A percentile compares a stretch with the other conserved stretches of the same genome.
Conservation (phyloP, 768 basidiomycete species). For the Tricholoma terreum region DNA sequence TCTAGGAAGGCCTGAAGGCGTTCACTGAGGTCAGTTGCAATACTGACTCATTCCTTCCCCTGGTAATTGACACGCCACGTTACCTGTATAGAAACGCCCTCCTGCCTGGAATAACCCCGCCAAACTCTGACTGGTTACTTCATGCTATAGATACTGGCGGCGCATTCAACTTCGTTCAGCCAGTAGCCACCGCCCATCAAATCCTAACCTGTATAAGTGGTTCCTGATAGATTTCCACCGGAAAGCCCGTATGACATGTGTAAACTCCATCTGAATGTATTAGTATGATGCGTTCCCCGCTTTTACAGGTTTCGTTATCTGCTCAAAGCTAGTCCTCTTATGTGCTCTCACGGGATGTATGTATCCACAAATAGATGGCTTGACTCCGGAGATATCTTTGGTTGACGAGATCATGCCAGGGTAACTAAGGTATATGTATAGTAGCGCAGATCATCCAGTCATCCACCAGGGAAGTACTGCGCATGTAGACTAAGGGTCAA, state of each 20-base stretch:
- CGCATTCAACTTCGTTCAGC: no score
- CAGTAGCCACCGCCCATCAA: no score
- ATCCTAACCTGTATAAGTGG: no score
- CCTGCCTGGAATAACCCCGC: slow-evolving; percentile 58
- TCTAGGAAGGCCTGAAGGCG: slow-evolving; percentile 69
- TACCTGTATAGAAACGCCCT: slow-evolving; percentile 31
- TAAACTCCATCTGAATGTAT: no score
- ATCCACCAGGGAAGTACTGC: no score
- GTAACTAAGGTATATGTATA: no score
- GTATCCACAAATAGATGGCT: not conserved
- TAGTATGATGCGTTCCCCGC: not conserved
- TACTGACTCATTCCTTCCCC: not conserved
- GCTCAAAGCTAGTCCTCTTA: not conserved
- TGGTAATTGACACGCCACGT: not conserved
- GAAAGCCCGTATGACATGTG: no score
- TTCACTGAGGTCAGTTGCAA: slow-evolving; percentile 54
- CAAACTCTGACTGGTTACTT: slow-evolving; percentile 38
- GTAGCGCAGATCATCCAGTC: no score
- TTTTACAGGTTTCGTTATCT: not conserved
- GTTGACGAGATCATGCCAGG: not conserved
- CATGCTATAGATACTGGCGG: not conserved
- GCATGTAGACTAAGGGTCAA: no score
- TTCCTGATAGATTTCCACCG: no score
- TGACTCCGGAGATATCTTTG: not conserved
- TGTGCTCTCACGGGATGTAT: not conserved